Evolutionary conservation across 345 rosid genomes (phyloP).

Genomic region (Salix dunnii): DNA sequence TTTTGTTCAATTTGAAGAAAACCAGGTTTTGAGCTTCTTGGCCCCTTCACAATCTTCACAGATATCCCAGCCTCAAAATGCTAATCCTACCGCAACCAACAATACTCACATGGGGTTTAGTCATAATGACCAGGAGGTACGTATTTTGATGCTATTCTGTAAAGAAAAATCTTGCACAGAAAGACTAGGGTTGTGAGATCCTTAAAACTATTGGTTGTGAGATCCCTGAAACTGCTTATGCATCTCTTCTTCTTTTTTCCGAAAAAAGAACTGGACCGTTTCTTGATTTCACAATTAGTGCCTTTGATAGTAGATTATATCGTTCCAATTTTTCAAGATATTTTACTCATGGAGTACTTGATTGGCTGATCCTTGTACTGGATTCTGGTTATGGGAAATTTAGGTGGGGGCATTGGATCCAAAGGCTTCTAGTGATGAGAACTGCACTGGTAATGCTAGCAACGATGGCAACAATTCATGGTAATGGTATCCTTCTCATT

Average conservation of each 20-base stretch:
- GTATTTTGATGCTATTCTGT: background rate
- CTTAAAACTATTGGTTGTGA: background rate
- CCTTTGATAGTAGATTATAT: background rate
- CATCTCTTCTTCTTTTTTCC: background rate
- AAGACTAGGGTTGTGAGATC: background rate
- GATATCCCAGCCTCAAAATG: slow-evolving; percentile 34
- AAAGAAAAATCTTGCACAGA: background rate
- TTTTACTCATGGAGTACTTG: background rate
- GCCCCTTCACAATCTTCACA: slow-evolving; percentile 48
- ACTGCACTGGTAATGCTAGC: slow-evolving; percentile 34
- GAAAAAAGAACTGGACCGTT: background rate
- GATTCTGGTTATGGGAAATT: slow-evolving; percentile 6
- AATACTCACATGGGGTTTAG: slow-evolving; percentile 42
- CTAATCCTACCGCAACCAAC: slow-evolving; percentile 17
- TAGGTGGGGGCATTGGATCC: slow-evolving; percentile 51
- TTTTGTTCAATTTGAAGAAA: slow-evolving; percentile 73
- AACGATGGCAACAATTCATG: slow-evolving; percentile 47
- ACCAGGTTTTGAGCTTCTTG: slow-evolving; percentile 66
- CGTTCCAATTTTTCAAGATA: background rate
- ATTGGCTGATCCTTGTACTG: background rate
- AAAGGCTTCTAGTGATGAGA: slow-evolving; percentile 40
- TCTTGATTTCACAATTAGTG: background rate
- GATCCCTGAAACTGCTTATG: background rate
- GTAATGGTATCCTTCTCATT: slow-evolving; percentile 18
- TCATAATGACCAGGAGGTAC: slow-evolving; percentile 18